Percentiles rank a stretch among this genome's conserved stretches.
Evolutionary conservation across 139 green algal species (phyloP).

Genomic region (Micractinium sp.): DNA sequence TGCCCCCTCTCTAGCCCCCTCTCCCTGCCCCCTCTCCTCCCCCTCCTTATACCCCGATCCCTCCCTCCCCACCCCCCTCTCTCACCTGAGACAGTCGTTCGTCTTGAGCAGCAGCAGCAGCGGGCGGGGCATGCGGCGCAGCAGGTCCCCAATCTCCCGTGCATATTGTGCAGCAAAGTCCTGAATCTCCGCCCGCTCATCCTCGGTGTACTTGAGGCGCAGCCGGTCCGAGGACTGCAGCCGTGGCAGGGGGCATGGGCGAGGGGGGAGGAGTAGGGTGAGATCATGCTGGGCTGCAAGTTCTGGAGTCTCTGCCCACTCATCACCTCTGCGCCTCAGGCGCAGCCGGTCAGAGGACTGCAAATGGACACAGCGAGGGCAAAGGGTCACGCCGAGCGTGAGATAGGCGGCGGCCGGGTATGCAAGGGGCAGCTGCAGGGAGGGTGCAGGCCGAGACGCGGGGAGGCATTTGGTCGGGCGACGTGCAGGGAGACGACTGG

Average conservation of each 20-base stretch:
- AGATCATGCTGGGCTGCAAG: background rate
- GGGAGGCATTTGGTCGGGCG: too few relatives aligned
- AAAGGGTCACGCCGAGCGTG: too few relatives aligned
- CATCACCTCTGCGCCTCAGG: too few relatives aligned
- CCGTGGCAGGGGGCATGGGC: background rate
- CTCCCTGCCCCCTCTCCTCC: background rate
- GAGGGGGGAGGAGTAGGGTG: background rate
- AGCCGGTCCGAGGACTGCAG: conserved; percentile 6
- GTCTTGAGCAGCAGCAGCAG: conserved; percentile 97
- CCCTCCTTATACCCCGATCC: background rate
- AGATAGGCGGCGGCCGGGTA: too few relatives aligned
- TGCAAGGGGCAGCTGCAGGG: too few relatives aligned
- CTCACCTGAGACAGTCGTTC: conserved; percentile 90
- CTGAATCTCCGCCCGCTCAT: conserved; percentile 61
- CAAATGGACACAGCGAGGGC: too few relatives aligned
- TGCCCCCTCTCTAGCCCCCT: background rate
- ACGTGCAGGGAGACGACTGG: too few relatives aligned
- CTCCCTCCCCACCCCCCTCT: background rate
- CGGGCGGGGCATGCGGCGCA: conserved; percentile 79
- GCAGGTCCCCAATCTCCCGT: conserved; percentile 78
- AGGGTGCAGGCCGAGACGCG: too few relatives aligned
- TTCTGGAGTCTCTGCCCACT: background rate
- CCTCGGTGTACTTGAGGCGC: conserved; percentile 4
- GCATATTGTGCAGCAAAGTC: conserved; percentile 75
- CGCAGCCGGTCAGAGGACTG: too few relatives aligned